Conservation (phyloP, 208 protist species). For the Leishmania amazonensis region DNA sequence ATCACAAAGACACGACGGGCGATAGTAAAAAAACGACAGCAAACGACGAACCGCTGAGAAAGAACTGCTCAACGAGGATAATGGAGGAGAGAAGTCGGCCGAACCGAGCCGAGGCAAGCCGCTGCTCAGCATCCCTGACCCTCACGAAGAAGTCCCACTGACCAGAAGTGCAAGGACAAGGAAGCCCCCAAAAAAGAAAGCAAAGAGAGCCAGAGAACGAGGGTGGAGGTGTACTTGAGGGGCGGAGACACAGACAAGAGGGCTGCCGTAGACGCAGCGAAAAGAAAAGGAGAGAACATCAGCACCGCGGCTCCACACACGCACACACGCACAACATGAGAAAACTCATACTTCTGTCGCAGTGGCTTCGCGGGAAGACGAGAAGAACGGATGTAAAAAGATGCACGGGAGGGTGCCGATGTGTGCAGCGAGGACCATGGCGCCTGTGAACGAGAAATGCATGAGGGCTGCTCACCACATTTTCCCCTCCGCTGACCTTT, state of each 20-base stretch:
- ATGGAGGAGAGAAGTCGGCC: neutral
- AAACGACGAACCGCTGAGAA: neutral
- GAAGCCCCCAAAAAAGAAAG: neutral
- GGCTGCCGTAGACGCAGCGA: neutral
- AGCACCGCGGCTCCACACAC: neutral
- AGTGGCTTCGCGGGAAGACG: neutral
- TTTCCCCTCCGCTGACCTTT: neutral
- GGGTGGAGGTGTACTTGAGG: neutral
- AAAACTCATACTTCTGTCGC: neutral
- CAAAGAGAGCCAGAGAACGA: neutral
- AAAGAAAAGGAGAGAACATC: neutral
- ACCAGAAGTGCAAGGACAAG: neutral
- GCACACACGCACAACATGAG: neutral
- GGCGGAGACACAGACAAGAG: neutral
- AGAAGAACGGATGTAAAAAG: neutral
- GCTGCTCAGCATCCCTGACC: neutral
- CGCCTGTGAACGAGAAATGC: neutral
- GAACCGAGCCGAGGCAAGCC: neutral
- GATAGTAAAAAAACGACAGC: neutral
- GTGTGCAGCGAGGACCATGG: neutral
- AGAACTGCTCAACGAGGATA: neutral
- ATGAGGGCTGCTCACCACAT: neutral
- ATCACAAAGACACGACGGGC: slow-evolving; percentile 10
- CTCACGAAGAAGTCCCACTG: neutral
- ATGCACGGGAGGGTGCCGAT: neutral